These are phyloP conservation scores for Teunomyces kruisii DNA, from an alignment of 805 yeast species.

Conservation along the genomic window DNA sequence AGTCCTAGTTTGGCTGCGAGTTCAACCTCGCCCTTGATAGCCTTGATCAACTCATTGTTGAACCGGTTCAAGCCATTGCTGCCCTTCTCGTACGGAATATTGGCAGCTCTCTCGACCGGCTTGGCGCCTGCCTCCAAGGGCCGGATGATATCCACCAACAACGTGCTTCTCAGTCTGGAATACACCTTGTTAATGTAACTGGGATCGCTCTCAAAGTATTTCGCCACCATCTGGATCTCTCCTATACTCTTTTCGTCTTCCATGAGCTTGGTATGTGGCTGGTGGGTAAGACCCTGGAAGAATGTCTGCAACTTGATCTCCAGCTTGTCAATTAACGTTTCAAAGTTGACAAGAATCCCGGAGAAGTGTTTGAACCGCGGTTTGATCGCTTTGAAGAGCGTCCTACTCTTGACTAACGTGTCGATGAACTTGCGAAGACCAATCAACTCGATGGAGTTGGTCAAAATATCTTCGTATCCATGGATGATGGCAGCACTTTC, in stretches of 20 bases:
- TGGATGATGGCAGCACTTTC: constrained; percentile 48
- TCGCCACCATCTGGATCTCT: constrained; percentile 11
- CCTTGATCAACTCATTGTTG: constrained; percentile 50
- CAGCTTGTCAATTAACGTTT: constrained; percentile 53
- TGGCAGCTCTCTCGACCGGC: constrained; percentile 31
- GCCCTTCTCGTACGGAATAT: constrained; percentile 58
- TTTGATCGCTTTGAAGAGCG: constrained; percentile 45
- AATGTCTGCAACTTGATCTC: constrained; percentile 53
- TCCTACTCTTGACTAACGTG: constrained; percentile 39
- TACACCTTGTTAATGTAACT: constrained; percentile 12
- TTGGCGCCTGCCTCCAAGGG: constrained; percentile 47
- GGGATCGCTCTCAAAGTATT: constrained; percentile 11
- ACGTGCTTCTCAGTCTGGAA: constrained; percentile 22
- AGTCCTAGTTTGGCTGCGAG: constrained; percentile 18
- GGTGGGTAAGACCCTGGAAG: constrained; percentile 33
- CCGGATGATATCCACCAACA: constrained; percentile 44
- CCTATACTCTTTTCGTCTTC: constrained; percentile 18
- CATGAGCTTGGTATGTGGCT: constrained; percentile 31
- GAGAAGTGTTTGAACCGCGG: constrained; percentile 52
- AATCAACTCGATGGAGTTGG: constrained; percentile 33
- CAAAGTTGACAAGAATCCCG: constrained; percentile 65
- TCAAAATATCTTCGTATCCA: constrained; percentile 37
- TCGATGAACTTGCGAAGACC: constrained; percentile 39
- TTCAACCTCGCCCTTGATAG: constrained; percentile 50
- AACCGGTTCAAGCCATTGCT: constrained; percentile 57